Evolutionary conservation across 2,329 filamentous ascomycete genomes (phyloP).

Genomic region (Davidsoniella virescens): DNA sequence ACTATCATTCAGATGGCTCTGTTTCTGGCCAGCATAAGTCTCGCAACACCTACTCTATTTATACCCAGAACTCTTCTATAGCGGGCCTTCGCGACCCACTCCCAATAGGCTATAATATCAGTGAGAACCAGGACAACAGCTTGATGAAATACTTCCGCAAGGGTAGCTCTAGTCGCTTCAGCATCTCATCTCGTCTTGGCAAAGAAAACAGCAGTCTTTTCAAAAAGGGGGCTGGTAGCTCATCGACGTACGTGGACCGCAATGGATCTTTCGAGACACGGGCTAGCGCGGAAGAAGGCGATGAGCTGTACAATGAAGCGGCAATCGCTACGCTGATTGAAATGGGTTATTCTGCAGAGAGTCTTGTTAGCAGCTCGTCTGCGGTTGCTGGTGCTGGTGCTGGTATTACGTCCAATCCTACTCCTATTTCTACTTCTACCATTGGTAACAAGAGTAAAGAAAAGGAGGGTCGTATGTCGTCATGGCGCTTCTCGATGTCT

Average conservation of each 20-base stretch:
- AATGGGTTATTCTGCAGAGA: slow-evolving; percentile 25
- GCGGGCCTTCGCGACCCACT: slow-evolving; percentile 45
- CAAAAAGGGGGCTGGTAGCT: slow-evolving; percentile 43
- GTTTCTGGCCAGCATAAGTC: slow-evolving; percentile 38
- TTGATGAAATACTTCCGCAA: slow-evolving; percentile 47
- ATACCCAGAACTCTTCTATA: slow-evolving; percentile 37
- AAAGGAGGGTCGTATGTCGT: slow-evolving; percentile 33
- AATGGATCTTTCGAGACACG: slow-evolving; percentile 35
- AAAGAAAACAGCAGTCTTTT: slow-evolving; percentile 37
- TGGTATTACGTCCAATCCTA: slow-evolving; percentile 21
- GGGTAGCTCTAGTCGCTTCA: slow-evolving; percentile 50
- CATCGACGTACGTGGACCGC: slow-evolving; percentile 36
- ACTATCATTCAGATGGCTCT: slow-evolving; percentile 25
- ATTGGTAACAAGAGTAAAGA: slow-evolving; percentile 24
- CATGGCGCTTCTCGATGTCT: slow-evolving; percentile 42
- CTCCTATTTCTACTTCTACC: background rate
- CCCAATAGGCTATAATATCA: slow-evolving; percentile 31
- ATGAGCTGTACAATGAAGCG: slow-evolving; percentile 33
- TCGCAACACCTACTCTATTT: slow-evolving; percentile 38
- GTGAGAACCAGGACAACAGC: slow-evolving; percentile 36
- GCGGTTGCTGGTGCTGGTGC: slow-evolving; percentile 17
- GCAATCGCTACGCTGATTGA: slow-evolving; percentile 13
- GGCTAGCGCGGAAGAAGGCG: slow-evolving; percentile 40
- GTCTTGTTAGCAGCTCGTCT: slow-evolving; percentile 38
- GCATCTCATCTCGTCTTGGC: slow-evolving; percentile 37